Evolutionary conservation across 176 grass and related monocot genomes (phyloP).

Genomic region (Oryza brachyantha): DNA sequence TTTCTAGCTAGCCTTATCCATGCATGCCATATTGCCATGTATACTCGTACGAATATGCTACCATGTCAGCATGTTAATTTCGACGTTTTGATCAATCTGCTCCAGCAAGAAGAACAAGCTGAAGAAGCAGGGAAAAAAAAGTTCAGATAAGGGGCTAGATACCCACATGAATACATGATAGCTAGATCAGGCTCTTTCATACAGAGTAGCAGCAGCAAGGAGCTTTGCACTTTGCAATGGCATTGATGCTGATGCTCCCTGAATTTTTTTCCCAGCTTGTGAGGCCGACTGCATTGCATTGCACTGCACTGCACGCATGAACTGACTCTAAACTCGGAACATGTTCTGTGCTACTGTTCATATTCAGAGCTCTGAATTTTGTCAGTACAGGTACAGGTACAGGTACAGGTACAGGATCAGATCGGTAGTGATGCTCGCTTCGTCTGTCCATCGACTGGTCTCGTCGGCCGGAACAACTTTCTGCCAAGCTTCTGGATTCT

Average conservation of each 20-base stretch:
- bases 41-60: neutral
- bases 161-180: neutral
- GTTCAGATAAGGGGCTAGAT: neutral
- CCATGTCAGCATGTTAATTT: neutral
- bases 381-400: too few species aligned
- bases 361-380: neutral
- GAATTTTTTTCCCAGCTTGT: neutral
- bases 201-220: neutral
- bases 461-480: neutral
- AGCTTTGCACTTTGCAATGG: neutral
- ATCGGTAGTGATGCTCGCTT: neutral
- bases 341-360: too few species aligned
- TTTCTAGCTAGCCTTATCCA: neutral
- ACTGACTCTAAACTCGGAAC: too few species aligned
- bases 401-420: too few species aligned
- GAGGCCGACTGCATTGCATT: neutral
- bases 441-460: neutral
- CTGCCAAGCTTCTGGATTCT: slow-evolving; percentile 4
- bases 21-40: neutral
- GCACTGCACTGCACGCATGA: neutral
- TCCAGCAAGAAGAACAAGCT: too few species aligned
- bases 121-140: neutral
- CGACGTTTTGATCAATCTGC: neutral
- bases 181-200: neutral
- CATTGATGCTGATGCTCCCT: neutral